Evolutionary conservation across 2,329 filamentous ascomycete species (phyloP).

Genomic region (Neurospora crassa): DNA sequence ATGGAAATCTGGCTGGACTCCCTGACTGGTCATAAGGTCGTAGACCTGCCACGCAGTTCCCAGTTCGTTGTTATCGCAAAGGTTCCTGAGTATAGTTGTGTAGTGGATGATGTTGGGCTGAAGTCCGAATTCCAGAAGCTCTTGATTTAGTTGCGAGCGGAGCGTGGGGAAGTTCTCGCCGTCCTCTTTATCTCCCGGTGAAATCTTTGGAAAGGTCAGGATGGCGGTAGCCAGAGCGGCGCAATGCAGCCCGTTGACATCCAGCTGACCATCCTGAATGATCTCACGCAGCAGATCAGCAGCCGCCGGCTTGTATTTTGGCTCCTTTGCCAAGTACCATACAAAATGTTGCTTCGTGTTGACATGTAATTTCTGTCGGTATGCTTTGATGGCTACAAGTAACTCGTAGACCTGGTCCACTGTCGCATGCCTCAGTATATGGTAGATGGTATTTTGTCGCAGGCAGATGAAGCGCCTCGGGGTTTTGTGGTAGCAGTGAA

Average conservation of each 20-base stretch:
- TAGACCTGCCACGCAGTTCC: slow-evolving; percentile 57
- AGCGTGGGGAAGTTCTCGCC: slow-evolving; percentile 31
- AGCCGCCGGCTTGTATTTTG: slow-evolving; percentile 30
- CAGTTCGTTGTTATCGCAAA: slow-evolving; percentile 54
- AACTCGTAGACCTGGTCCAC: slow-evolving; percentile 23
- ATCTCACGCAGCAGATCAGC: slow-evolving; percentile 34
- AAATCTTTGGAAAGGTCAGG: slow-evolving; percentile 28
- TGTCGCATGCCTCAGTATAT: slow-evolving; percentile 5
- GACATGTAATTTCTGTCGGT: slow-evolving; percentile 24
- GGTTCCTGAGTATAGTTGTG: slow-evolving; percentile 61
- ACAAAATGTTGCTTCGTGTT: slow-evolving; percentile 41
- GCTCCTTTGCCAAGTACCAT: slow-evolving; percentile 30
- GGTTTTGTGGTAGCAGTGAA: slow-evolving; percentile 10
- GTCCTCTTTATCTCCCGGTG: slow-evolving; percentile 16
- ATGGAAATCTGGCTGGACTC: slow-evolving; percentile 52
- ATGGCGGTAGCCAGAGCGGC: slow-evolving; percentile 50
- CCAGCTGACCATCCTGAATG: slow-evolving; percentile 23
- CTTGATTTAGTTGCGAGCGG: slow-evolving; percentile 43
- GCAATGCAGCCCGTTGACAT: slow-evolving; percentile 37
- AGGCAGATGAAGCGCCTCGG: slow-evolving; percentile 21
- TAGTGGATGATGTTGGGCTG: slow-evolving; percentile 53
- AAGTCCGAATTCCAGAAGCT: slow-evolving; percentile 50
- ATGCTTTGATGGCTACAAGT: slow-evolving; percentile 24
- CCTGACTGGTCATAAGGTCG: slow-evolving; percentile 48
- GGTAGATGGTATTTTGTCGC: slow-evolving; percentile 27